Conservation (phyloP, 2,329 filamentous ascomycete genomes). For the Diplodia mutila region DNA sequence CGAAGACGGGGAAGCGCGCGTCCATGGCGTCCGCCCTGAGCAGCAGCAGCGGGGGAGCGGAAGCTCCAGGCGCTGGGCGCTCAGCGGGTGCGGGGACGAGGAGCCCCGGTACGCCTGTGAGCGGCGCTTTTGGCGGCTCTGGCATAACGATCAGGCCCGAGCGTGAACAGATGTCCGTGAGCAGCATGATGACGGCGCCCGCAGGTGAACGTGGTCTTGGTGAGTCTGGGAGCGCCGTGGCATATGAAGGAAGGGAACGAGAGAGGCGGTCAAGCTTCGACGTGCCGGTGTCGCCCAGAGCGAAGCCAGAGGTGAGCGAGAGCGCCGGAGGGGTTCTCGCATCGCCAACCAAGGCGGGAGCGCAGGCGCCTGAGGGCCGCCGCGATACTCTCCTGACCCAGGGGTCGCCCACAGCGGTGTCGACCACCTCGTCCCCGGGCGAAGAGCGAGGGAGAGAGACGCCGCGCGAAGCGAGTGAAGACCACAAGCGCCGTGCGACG, state of each 20-base stretch:
- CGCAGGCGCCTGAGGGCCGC: slow-evolving; percentile 22
- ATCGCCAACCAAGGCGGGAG: slow-evolving; percentile 22
- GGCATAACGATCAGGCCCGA: slow-evolving; percentile 34
- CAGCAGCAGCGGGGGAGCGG: slow-evolving; percentile 28
- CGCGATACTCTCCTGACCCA: slow-evolving; percentile 37
- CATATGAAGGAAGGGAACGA: background rate
- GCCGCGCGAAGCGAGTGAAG: slow-evolving; percentile 25
- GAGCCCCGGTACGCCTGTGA: slow-evolving; percentile 32
- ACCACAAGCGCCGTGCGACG: slow-evolving; percentile 44
- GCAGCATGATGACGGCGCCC: slow-evolving; percentile 41
- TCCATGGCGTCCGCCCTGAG: slow-evolving; percentile 29
- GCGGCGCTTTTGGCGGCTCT: slow-evolving; percentile 29
- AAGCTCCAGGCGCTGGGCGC: slow-evolving; percentile 30
- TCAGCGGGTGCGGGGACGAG: slow-evolving; percentile 26
- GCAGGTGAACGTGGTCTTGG: slow-evolving; percentile 39
- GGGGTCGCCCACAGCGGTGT: background rate
- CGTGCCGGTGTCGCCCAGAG: slow-evolving; percentile 1
- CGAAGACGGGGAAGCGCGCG: slow-evolving; percentile 36
- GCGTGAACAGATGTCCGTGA: slow-evolving; percentile 37
- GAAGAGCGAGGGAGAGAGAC: slow-evolving; percentile 19
- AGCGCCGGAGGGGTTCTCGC: background rate
- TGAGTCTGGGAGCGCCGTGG: slow-evolving; percentile 33
- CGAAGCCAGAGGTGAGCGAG: slow-evolving; percentile 18
- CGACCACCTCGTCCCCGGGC: slow-evolving; percentile 15
- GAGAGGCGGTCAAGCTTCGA: background rate